phyloP scores from a whole-genome alignment of 129 eudicot genomes.

The Oenanthe sinensis region DNA sequence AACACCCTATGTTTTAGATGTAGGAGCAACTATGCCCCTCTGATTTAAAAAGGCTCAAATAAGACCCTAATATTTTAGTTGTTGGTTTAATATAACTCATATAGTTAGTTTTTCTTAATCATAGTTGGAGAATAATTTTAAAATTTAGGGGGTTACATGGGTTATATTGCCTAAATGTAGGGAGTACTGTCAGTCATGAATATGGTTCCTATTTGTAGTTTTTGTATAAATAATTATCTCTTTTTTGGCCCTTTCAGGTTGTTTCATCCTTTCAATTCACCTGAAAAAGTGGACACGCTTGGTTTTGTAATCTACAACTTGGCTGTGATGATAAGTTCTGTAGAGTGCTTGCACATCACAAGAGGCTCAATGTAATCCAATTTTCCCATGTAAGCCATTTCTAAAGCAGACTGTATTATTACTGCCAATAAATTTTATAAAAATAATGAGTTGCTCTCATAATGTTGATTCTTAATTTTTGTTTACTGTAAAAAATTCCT shows the following conservation, averaged over 20 bases:
- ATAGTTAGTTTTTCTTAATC: too few relatives aligned
- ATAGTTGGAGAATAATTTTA: too few relatives aligned
- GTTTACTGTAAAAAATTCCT: neutral
- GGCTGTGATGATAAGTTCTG: neutral
- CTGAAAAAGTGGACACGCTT: conserved; percentile 12
- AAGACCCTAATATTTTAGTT: too few relatives aligned
- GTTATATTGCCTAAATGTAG: too few relatives aligned
- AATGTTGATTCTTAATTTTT: neutral
- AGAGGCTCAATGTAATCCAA: neutral
- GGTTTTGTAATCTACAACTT: neutral
- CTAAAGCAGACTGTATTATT: neutral
- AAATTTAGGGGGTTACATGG: too few relatives aligned
- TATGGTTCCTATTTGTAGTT: neutral
- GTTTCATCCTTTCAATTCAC: conserved; percentile 68
- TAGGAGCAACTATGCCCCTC: too few relatives aligned
- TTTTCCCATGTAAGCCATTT: neutral
- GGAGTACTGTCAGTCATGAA: neutral
- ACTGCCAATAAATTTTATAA: neutral
- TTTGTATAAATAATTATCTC: neutral
- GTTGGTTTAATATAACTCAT: too few relatives aligned
- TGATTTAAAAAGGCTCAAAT: too few relatives aligned
- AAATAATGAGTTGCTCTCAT: neutral
- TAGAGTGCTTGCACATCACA: neutral
- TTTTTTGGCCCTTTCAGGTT: conserved; percentile 45
- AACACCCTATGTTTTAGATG: too few relatives aligned